Evolutionary conservation across 2,329 filamentous ascomycete species (phyloP), one percentile per base, ranked within the genome.

Genomic region (Setomelanomma holmii): DNA sequence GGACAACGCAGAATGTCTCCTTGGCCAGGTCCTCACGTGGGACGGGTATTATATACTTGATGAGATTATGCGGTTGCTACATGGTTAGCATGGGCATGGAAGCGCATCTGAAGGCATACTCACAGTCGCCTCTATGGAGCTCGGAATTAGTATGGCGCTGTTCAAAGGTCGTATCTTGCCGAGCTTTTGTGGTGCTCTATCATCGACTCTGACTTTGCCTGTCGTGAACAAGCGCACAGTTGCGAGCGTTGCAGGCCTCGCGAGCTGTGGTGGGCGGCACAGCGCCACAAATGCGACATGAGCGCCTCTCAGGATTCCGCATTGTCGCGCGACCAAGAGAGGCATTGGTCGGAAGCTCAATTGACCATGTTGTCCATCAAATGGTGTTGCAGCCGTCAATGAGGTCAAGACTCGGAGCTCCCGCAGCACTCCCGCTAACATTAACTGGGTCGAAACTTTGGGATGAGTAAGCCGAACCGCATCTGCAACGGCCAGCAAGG

Each of bases 121-220:
- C 41, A 73, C 71, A 30, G 60, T 55, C 23, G 53, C 47, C 3
- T 55, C 34, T n/a, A 68, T 44, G 14, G 64, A 66, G 11, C 55
- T 48, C 3, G 71, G 67, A 21, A 73, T 61, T 40, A 73, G 55
- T 35, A 68, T 67, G 41, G 61, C 66, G 35, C 68, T 65, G 42
- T 66, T 43, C 35, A 55, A 34, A 11, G 44, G 50, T 10, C 36
- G 30, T 11, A 52, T 30, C 27, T 30, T 30, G 27, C 14, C 14
- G 27, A 2, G 5, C 27, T 30, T 30, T 3, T 14, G 27, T 10
- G 3, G 3, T 8, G 27, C 3, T 10, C 10, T 14, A 30, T 30
- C 10, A 14, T 16, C 4, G 34, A 3, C 8, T 4, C 16, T 16
- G 34, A 10, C 3, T 2, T n/a, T 36, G n/a, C 2, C 2, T n/a